Evolutionary conservation across 2,329 filamentous ascomycete species (phyloP).

Genomic region (Pseudogymnoascus sp.): DNA sequence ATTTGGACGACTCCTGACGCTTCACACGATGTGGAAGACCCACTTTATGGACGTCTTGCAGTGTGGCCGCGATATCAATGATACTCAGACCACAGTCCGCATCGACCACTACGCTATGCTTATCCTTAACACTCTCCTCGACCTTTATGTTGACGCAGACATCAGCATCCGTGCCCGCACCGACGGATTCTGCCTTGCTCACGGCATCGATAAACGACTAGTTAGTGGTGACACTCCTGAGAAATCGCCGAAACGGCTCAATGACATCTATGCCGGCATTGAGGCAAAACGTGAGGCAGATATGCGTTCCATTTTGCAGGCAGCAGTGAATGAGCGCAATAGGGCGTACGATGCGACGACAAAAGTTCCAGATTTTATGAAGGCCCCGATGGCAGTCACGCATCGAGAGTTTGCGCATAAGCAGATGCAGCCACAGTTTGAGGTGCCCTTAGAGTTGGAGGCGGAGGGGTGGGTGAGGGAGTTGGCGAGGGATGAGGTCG

Average conservation of each 20-base stretch:
- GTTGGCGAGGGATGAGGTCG: conserved; percentile 11
- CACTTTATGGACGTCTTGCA: conserved; percentile 13
- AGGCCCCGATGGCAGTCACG: conserved; percentile 13
- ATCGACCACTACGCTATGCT: conserved; percentile 21
- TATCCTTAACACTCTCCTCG: conserved; percentile 19
- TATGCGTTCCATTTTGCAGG: neutral
- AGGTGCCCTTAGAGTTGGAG: conserved; percentile 10
- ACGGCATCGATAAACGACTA: conserved; percentile 14
- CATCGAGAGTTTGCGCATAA: conserved; percentile 19
- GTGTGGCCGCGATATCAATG: conserved; percentile 15
- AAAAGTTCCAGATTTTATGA: conserved; percentile 16
- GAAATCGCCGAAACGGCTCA: conserved; percentile 2
- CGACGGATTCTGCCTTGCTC: conserved; percentile 17
- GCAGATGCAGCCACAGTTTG: conserved; percentile 15
- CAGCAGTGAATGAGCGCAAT: neutral
- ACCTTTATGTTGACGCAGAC: conserved; percentile 19
- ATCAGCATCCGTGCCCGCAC: conserved; percentile 15
- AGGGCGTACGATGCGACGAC: neutral
- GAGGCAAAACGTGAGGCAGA: conserved; percentile 9
- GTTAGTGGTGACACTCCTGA: conserved; percentile 9
- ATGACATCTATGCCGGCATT: conserved; percentile 15
- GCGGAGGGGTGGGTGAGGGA: conserved; percentile 16
- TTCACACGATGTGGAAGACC: conserved; percentile 19
- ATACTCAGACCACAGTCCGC: conserved; percentile 16
- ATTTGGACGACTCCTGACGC: conserved; percentile 16